Percentiles rank a stretch among this genome's conserved stretches.
phyloP scores from a whole-genome alignment of 1,284 basidiomycete genomes.

The Termitomyces sp. region DNA sequence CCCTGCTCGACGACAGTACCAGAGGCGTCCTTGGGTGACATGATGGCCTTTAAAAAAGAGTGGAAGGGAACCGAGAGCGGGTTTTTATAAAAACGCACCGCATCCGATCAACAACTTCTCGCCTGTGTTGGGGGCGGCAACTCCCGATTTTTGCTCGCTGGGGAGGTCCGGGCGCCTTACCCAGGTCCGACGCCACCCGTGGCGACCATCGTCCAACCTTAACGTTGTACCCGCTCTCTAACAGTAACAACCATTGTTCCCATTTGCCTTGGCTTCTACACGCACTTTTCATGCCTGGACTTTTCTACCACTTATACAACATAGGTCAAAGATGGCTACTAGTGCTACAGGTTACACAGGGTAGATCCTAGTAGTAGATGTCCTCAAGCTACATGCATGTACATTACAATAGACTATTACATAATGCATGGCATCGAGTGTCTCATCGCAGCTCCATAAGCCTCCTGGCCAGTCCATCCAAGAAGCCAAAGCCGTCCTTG shows the following conservation, averaged over 20 bases:
- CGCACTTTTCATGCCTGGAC: too few relatives aligned
- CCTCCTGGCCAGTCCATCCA: conserved; percentile 52
- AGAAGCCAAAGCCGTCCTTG: conserved; percentile 64
- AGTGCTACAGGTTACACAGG: conserved; percentile 2
- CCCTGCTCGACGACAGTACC: conserved; percentile 51
- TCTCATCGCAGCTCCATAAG: conserved; percentile 32
- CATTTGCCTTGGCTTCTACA: not conserved
- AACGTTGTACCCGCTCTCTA: not conserved
- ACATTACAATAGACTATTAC: not conserved
- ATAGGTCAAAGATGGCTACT: not conserved
- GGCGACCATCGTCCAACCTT: not conserved
- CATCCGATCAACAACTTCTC: conserved; percentile 7
- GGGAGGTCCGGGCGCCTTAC: conserved; percentile 1
- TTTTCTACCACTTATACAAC: too few relatives aligned
- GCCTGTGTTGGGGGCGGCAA: conserved; percentile 14
- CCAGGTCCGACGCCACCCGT: not conserved
- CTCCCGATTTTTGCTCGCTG: conserved; percentile 12
- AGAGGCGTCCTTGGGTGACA: conserved; percentile 33
- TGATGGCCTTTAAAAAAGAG: conserved; percentile 20
- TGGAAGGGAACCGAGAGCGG: conserved; percentile 7
- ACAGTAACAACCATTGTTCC: not conserved
- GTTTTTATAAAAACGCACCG: conserved; percentile 11
- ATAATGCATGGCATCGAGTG: not conserved
- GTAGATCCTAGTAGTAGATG: conserved; percentile 8
- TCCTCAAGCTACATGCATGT: not conserved